Base-by-base conservation (phyloP, 2,329 filamentous ascomycete genomes). In the Ophiocordyceps polyrhachis-furcata region DNA sequence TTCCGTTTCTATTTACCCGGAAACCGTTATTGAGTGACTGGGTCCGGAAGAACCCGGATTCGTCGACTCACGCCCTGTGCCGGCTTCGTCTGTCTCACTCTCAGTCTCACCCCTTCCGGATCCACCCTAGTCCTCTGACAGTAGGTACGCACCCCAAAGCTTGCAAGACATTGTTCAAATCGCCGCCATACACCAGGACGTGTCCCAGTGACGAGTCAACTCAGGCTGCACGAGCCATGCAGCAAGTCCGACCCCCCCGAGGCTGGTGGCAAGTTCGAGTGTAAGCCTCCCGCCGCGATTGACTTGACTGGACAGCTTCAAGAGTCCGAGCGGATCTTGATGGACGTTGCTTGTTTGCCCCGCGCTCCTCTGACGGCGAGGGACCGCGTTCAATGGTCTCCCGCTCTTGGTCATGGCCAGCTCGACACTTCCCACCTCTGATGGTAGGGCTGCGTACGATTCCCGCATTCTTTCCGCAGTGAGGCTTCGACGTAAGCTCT, bases 261-360 rank as follows among this genome's bases (percentile, higher is more conserved):
- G 67, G 44, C 82, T 77, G 14, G 85, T 82, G 20, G 88, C 61
- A 6, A 93, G 66, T 57, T 88, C 82, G 35, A 93, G 64, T 1
- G 82, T 71, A 42, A 81, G 60, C 66, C 79, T 79, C 0, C 83
- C 74, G 41, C 71, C 73, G 41, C 71, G 69, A 52, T 72, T 77
- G 37, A 93, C 55, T 32, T 76, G 73, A 19, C 81, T 76, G 3
- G 75, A 74, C 50, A 87, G 71, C 49, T 79, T 70, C 44, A 93
- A 68, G 32, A 94, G 59, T 0, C 87, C 87, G 0, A 94, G 67
- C 1, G 88, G 88, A 58, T 95, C 88, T 47, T 83, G 72, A 31
- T 76, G 70, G 51, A 42, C 45, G 13, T 37, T 43, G 9, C 45
- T 31, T 12, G n/a, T 38, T 19, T 9, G 35, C 11, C 17, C n/a